Evolutionary conservation across 768 basidiomycete genomes (phyloP).

Genomic region (Dacryopinax spathularia): DNA sequence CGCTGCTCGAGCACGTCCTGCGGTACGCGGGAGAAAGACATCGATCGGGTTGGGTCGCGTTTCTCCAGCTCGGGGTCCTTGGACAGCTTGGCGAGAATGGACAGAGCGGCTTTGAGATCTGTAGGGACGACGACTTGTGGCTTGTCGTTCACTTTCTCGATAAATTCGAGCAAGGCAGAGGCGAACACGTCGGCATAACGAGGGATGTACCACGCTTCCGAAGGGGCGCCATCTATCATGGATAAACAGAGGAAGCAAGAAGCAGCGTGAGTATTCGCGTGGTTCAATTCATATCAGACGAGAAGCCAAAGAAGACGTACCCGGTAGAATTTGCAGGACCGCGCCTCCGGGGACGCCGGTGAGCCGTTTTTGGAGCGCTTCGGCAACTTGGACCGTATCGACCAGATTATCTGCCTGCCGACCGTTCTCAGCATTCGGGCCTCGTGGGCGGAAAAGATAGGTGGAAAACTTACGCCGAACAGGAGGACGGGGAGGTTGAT

Average conservation of each 20-base stretch:
- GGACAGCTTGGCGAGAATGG: not conserved
- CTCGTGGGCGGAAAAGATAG: not conserved
- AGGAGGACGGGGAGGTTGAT: not conserved
- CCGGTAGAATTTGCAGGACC: not conserved
- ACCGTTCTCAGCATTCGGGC: not conserved
- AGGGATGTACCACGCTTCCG: not conserved
- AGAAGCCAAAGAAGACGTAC: not conserved
- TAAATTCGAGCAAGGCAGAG: not conserved
- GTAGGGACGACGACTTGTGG: not conserved
- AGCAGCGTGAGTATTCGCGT: not conserved
- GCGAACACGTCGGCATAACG: not conserved
- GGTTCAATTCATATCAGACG: not conserved
- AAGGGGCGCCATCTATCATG: not conserved
- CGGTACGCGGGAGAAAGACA: not conserved
- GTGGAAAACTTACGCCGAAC: not conserved
- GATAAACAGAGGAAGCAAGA: too few species aligned
- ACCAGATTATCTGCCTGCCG: not conserved
- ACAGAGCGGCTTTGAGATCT: not conserved
- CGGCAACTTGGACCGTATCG: not conserved
- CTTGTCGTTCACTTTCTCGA: not conserved
- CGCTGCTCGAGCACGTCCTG: not conserved
- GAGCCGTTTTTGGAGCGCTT: not conserved
- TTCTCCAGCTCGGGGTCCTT: not conserved
- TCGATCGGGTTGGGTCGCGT: not conserved
- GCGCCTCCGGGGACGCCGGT: not conserved